Conservation (phyloP, 2,329 filamentous ascomycete genomes). For the Paecilomyces sp. region DNA sequence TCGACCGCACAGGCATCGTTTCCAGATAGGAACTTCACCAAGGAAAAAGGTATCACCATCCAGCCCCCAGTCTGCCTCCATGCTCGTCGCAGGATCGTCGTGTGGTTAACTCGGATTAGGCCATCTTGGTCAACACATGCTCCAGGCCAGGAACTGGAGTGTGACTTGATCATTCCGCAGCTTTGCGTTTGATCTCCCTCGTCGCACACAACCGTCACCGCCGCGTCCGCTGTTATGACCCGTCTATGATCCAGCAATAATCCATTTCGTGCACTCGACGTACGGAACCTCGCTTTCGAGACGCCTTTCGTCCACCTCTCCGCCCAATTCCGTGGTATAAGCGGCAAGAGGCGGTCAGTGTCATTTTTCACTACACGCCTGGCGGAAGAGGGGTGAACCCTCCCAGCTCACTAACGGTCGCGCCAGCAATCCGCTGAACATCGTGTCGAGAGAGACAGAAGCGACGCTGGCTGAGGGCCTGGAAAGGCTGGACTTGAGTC, state of each 20-base stretch:
- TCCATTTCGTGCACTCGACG: slow-evolving; percentile 1
- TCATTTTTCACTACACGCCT: neutral
- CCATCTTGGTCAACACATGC: neutral
- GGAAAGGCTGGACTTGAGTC: slow-evolving; percentile 40
- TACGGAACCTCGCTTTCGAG: slow-evolving; percentile 2
- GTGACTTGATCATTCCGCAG: neutral
- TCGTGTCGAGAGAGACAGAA: slow-evolving; percentile 40
- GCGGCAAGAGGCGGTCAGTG: neutral
- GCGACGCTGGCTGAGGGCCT: slow-evolving; percentile 42
- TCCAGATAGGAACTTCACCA: neutral
- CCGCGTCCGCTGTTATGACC: slow-evolving; percentile 26
- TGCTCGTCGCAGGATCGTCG: neutral
- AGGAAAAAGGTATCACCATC: neutral
- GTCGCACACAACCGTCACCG: slow-evolving; percentile 24
- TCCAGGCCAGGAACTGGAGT: neutral
- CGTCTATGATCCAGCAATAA: slow-evolving; percentile 17
- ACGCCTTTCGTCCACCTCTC: slow-evolving; percentile 3
- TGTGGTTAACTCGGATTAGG: neutral
- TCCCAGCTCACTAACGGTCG: neutral
- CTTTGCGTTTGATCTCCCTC: slow-evolving; percentile 14
- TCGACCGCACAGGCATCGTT: neutral
- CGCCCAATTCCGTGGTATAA: neutral
- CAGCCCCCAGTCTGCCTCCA: neutral
- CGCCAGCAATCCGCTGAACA: slow-evolving; percentile 22
- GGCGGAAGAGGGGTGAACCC: neutral